Percentiles rank a stretch among this genome's conserved stretches.
Conservation (phyloP, 2,329 filamentous ascomycete species). For the Chrysosporium keratinophilum region DNA sequence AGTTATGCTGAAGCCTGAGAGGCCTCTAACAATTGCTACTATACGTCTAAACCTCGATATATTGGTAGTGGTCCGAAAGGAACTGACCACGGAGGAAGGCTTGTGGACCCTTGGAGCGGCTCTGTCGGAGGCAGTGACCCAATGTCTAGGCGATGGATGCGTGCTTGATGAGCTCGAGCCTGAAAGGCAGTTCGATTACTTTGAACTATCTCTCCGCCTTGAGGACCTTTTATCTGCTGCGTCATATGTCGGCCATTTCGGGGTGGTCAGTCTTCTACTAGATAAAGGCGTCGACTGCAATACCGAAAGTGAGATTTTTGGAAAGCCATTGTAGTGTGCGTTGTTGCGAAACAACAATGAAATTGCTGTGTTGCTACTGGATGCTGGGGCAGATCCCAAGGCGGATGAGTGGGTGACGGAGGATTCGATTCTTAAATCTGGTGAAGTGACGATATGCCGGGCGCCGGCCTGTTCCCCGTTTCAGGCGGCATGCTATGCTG, state of each 20-base stretch:
- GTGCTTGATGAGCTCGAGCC: neutral
- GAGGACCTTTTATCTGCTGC: neutral
- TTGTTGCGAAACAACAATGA: neutral
- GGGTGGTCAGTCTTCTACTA: neutral
- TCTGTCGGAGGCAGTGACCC: neutral
- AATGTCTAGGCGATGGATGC: neutral
- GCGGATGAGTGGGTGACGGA: neutral
- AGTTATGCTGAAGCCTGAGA: neutral
- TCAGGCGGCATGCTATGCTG: neutral
- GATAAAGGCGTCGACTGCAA: neutral
- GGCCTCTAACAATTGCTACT: neutral
- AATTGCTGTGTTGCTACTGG: neutral
- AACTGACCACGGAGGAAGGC: neutral
- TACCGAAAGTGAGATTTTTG: neutral
- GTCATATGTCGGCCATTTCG: neutral
- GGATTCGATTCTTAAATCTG: too few species aligned
- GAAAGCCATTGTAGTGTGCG: neutral
- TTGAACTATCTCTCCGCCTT: neutral
- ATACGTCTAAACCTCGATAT: neutral
- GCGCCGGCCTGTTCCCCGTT: neutral
- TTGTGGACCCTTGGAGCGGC: neutral
- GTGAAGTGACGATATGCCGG: too few species aligned
- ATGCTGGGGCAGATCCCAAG: neutral
- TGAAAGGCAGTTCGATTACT: neutral
- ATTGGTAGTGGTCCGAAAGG: neutral